Evolutionary conservation across 2,329 filamentous ascomycete species (phyloP).

Genomic region (Sclerotinia minor): DNA sequence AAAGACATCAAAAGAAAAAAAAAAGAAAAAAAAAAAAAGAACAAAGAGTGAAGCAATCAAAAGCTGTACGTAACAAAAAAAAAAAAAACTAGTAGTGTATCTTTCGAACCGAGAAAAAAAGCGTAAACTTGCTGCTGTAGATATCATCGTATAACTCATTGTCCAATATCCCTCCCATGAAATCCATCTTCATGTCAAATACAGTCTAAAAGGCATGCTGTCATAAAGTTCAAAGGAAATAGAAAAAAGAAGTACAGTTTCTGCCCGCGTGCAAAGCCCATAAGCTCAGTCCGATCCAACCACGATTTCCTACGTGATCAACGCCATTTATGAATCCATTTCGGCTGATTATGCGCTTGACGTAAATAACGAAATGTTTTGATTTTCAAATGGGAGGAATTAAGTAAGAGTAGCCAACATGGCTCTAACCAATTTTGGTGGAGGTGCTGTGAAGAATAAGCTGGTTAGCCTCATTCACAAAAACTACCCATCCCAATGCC

Average conservation of each 20-base stretch:
- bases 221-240: background rate
- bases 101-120: background rate
- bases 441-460: constrained; percentile 53
- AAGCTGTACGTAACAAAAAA: constrained; percentile 3
- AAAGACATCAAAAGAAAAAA: background rate
- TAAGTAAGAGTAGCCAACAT: constrained; percentile 72
- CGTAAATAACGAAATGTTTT: background rate
- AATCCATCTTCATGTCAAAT: constrained; percentile 8
- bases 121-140: background rate
- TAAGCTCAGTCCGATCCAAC: background rate
- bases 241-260: constrained; percentile 1
- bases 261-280: background rate
- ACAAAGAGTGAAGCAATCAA: background rate
- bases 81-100: too few relatives aligned
- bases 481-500: constrained; percentile 28
- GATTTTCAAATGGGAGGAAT: constrained; percentile 9
- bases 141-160: constrained; percentile 10
- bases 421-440: constrained; percentile 62
- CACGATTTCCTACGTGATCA: background rate
- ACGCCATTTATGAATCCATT: constrained; percentile 10
- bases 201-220: constrained; percentile 16
- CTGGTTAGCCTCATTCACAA: constrained; percentile 31
- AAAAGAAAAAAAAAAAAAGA: too few relatives aligned
- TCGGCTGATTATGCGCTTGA: constrained; percentile 3
- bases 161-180: constrained; percentile 12